These are phyloP conservation scores for Pythium monospermum DNA, from an alignment of 352 stramenopile genomes.

Conservation along the genomic window DNA sequence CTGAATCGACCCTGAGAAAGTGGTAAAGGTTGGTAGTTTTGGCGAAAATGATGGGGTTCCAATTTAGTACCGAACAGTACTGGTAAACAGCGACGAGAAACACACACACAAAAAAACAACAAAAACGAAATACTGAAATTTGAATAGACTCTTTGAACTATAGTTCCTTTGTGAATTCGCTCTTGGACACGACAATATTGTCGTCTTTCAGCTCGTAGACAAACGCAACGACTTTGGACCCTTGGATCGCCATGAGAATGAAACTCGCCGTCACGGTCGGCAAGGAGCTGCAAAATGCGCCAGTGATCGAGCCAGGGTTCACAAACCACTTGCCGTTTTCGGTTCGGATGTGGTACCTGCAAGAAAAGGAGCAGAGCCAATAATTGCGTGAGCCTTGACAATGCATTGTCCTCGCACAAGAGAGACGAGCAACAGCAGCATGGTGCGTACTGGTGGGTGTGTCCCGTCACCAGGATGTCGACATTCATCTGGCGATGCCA, in stretches of 20 bases:
- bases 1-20: slow-evolving; percentile 25
- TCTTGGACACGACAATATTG: slow-evolving; percentile 87
- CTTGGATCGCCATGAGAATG: slow-evolving; percentile 97
- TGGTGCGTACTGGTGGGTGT: slow-evolving; percentile 88
- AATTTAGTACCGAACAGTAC: too few relatives aligned
- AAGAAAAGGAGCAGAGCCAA: background rate
- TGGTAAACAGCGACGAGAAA: background rate
- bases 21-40: background rate
- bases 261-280: slow-evolving; percentile 92
- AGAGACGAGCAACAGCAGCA: too few relatives aligned
- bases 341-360: slow-evolving; percentile 84
- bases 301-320: slow-evolving; percentile 97
- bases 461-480: slow-evolving; percentile 96
- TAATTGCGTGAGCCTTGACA: background rate
- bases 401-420: too few relatives aligned
- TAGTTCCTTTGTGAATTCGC: slow-evolving; percentile 76
- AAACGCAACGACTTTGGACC: slow-evolving; percentile 94
- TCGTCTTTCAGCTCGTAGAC: slow-evolving; percentile 92
- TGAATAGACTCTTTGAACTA: slow-evolving; percentile 21
- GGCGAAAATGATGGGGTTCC: background rate
- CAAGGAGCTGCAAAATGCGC: slow-evolving; percentile 86
- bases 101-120: background rate
- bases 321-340: slow-evolving; percentile 96
- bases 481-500: slow-evolving; percentile 92
- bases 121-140: too few relatives aligned